These are phyloP conservation scores for Cochlearia excelsa DNA, from an alignment of 345 rosid genomes.

Conservation along the genomic window DNA sequence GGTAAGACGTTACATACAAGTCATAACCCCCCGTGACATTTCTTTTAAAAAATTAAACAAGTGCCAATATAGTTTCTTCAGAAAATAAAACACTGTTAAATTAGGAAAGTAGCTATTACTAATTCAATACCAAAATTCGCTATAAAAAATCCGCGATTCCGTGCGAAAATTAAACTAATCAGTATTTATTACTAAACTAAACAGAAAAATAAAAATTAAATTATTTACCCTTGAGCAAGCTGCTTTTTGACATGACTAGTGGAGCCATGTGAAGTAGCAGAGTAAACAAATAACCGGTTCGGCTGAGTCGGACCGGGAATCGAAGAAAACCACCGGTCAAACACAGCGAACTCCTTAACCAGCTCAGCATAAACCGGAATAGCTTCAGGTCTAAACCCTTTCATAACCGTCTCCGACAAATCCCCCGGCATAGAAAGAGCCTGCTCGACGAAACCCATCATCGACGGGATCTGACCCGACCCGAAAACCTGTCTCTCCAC, in stretches of 20 bases:
- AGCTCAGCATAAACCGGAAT: conserved; percentile 68
- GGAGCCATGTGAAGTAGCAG: conserved; percentile 95
- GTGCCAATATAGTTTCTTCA: background rate
- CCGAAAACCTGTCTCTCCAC: conserved; percentile 85
- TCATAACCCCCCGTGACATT: too few relatives aligned
- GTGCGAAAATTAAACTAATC: background rate
- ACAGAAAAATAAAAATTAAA: too few relatives aligned
- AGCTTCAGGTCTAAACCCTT: conserved; percentile 71
- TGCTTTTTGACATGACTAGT: conserved; percentile 80
- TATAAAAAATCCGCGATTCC: background rate
- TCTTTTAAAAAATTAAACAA: too few relatives aligned
- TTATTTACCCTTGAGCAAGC: conserved; percentile 46
- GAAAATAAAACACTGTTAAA: background rate
- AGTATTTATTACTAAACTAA: background rate
- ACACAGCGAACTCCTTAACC: conserved; percentile 71
- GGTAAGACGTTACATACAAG: too few relatives aligned
- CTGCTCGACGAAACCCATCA: conserved; percentile 91
- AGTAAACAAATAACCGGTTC: conserved; percentile 79
- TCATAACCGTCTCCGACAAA: conserved; percentile 77
- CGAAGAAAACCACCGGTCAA: conserved; percentile 91
- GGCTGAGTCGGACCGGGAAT: conserved; percentile 99
- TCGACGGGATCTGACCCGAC: conserved; percentile 61
- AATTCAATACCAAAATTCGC: background rate
- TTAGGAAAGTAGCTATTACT: background rate
- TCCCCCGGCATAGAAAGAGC: conserved; percentile 72